Conservation (phyloP, 495 filamentous ascomycete species). For the Beverwykella pulmonaria region DNA sequence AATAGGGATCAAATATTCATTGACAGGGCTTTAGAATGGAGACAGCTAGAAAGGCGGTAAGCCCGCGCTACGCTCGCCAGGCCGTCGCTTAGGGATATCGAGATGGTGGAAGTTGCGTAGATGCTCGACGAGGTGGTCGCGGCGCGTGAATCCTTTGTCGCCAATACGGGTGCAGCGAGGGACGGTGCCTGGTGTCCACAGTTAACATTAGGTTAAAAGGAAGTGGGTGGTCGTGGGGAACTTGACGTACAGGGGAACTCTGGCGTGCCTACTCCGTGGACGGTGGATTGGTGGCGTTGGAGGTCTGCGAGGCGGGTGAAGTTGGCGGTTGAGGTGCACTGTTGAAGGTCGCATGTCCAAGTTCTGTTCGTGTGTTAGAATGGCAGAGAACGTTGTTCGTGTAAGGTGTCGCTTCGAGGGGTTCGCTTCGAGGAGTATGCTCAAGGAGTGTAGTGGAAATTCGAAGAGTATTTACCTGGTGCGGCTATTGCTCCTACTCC, state of each 20-base stretch:
- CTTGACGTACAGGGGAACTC: slow-evolving; percentile 26
- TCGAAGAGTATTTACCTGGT: slow-evolving; percentile 4
- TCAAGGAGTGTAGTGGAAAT: neutral
- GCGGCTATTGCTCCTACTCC: slow-evolving; percentile 23
- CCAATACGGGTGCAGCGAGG: slow-evolving; percentile 29
- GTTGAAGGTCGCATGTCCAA: slow-evolving; percentile 51
- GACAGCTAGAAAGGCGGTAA: neutral
- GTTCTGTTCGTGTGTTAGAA: slow-evolving; percentile 36
- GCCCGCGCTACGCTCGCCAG: slow-evolving; percentile 30
- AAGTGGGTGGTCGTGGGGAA: neutral
- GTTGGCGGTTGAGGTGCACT: slow-evolving; percentile 49
- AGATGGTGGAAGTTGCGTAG: slow-evolving; percentile 37
- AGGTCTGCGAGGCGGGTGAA: slow-evolving; percentile 60
- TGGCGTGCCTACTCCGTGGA: slow-evolving; percentile 45
- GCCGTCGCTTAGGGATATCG: slow-evolving; percentile 35
- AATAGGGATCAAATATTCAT: too few relatives aligned
- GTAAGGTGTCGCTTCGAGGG: neutral
- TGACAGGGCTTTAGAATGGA: too few relatives aligned
- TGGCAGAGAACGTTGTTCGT: neutral
- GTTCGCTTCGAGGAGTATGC: neutral
- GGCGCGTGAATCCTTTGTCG: slow-evolving; percentile 37
- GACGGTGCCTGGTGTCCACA: neutral
- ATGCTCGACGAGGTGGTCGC: slow-evolving; percentile 39
- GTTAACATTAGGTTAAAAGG: neutral
- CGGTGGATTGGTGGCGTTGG: slow-evolving; percentile 57